These are phyloP conservation scores for Tuctoria greenei DNA, from an alignment of 176 grass and related monocot genomes.

Conservation along the genomic window DNA sequence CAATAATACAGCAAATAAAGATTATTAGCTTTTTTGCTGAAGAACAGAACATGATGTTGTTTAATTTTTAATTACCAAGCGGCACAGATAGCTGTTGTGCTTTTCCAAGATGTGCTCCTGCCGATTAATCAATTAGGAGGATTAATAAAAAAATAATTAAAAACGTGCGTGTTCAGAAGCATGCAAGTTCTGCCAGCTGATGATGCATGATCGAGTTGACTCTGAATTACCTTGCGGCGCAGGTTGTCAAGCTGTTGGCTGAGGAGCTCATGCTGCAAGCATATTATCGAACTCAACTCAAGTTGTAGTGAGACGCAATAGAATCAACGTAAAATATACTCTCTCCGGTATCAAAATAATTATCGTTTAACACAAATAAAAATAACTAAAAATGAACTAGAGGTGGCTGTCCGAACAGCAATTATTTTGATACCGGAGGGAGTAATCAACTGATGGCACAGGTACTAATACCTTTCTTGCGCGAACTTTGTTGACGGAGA, in stretches of 20 bases:
- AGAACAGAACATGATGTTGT: not conserved
- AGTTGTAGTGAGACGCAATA: not conserved
- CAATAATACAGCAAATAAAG: not conserved
- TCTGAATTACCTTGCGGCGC: slow-evolving; percentile 65
- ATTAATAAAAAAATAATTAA: not conserved
- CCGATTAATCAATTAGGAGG: not conserved
- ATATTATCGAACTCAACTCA: not conserved
- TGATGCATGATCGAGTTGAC: not conserved
- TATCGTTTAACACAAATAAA: too few relatives aligned
- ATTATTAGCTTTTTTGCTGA: not conserved
- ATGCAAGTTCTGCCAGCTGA: not conserved
- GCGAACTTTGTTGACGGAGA: slow-evolving; percentile 56
- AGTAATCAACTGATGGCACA: not conserved
- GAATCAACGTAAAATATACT: not conserved
- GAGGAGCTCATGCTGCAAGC: slow-evolving; percentile 73
- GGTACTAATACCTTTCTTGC: slow-evolving; percentile 53
- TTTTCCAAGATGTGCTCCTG: slow-evolving; percentile 87
- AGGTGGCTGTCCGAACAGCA: too few relatives aligned
- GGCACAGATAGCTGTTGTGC: slow-evolving; percentile 64
- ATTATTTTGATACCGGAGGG: too few relatives aligned
- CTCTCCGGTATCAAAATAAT: too few relatives aligned
- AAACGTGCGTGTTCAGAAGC: not conserved
- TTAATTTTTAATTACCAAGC: slow-evolving; percentile 43
- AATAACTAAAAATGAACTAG: too few relatives aligned
- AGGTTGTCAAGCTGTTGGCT: slow-evolving; percentile 80